Percentiles rank a stretch among this genome's conserved stretches.
phyloP scores from a whole-genome alignment of 495 filamentous ascomycete species.

The Neurospora terricola region DNA sequence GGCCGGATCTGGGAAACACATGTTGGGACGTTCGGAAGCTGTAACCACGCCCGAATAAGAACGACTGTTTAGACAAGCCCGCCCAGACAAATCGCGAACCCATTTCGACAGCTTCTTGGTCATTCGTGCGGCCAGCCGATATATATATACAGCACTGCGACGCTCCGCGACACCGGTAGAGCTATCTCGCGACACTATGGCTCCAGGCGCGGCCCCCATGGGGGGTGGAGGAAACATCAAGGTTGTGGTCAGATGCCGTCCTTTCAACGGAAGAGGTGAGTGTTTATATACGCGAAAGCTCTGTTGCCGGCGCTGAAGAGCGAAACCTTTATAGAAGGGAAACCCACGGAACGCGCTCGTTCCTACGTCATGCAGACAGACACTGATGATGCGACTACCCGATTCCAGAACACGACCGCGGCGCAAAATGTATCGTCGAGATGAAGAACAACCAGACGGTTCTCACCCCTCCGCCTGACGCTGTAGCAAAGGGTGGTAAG shows the following conservation, averaged over 20 bases:
- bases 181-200: conserved; percentile 39
- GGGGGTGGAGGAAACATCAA: conserved; percentile 92
- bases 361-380: neutral
- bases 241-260: conserved; percentile 92
- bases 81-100: neutral
- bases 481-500: conserved; percentile 48
- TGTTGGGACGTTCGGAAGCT: neutral
- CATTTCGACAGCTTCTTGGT: neutral
- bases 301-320: neutral
- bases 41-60: neutral
- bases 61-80: neutral
- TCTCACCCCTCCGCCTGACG: conserved; percentile 63
- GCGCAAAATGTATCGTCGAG: conserved; percentile 94
- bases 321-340: neutral
- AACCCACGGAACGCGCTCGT: neutral
- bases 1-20: neutral
- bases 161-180: neutral
- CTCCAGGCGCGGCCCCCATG: conserved; percentile 42
- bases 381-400: conserved; percentile 6
- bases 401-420: conserved; percentile 67
- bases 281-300: conserved; percentile 9
- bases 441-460: conserved; percentile 92
- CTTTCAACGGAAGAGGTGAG: conserved; percentile 89
- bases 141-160: neutral
- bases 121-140: neutral